phyloP scores from a whole-genome alignment of 148 eudicot species.

The Pharnaceum exiguum region DNA sequence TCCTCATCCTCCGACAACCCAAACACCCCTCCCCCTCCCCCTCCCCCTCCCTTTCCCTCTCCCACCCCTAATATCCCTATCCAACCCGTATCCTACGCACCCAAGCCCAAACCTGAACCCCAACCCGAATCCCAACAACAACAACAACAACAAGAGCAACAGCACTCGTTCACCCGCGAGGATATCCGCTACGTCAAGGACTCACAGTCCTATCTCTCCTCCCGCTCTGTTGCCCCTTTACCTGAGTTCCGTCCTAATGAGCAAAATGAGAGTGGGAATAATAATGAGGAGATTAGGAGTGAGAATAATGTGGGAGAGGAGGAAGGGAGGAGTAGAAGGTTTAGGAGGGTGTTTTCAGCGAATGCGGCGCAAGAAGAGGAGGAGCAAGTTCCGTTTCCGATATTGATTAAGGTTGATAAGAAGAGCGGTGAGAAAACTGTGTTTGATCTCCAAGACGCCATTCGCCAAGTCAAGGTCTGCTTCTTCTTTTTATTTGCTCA shows the following conservation, averaged over 20 bases:
- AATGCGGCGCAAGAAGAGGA: constrained; percentile 22
- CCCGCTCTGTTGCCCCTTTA: constrained; percentile 73
- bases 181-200: constrained; percentile 68
- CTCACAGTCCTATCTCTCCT: constrained; percentile 29
- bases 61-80: constrained; percentile 13
- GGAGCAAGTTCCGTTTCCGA: constrained; percentile 60
- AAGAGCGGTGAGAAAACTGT: constrained; percentile 38
- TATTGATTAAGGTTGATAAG: constrained; percentile 52
- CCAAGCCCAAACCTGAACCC: constrained; percentile 33
- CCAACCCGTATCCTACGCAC: constrained; percentile 52
- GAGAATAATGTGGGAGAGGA: constrained; percentile 51
- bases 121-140: background rate
- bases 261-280: background rate
- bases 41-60: constrained; percentile 6
- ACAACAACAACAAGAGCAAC: background rate
- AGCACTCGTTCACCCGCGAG: constrained; percentile 63
- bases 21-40: constrained; percentile 8
- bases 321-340: constrained; percentile 23
- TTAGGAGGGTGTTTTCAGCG: constrained; percentile 32
- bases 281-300: constrained; percentile 21
- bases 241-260: constrained; percentile 47
- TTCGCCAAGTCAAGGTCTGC: constrained; percentile 70
- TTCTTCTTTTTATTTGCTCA: background rate
- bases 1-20: constrained; percentile 22
- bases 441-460: constrained; percentile 78